Conservation (phyloP, 768 basidiomycete genomes). For the Hygrocybe punicea region DNA sequence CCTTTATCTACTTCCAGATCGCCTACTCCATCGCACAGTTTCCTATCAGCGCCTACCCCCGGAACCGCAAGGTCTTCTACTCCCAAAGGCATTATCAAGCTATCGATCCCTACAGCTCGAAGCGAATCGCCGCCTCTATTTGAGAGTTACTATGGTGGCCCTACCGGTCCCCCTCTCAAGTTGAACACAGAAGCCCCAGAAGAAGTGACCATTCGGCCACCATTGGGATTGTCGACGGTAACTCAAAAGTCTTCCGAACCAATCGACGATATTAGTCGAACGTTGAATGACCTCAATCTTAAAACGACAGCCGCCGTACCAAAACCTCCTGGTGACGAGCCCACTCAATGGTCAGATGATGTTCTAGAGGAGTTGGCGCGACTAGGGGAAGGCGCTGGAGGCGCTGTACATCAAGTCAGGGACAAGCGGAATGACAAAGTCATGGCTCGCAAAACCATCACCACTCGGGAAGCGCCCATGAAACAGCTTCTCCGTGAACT, state of each 20-base stretch:
- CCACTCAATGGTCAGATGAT: slow-evolving; percentile 59
- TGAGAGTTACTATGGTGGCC: slow-evolving; percentile 45
- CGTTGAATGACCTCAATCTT: slow-evolving; percentile 39
- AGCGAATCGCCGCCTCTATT: slow-evolving; percentile 29
- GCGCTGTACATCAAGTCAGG: slow-evolving; percentile 90
- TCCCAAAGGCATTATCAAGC: slow-evolving; percentile 31
- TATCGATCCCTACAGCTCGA: slow-evolving; percentile 29
- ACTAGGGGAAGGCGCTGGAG: slow-evolving; percentile 93
- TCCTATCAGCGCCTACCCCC: slow-evolving; percentile 24
- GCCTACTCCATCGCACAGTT: slow-evolving; percentile 27
- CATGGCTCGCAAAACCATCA: slow-evolving; percentile 94
- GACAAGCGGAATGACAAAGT: slow-evolving; percentile 75
- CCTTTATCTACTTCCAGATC: slow-evolving; percentile 25
- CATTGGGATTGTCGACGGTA: slow-evolving; percentile 19
- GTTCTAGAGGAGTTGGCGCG: slow-evolving; percentile 71
- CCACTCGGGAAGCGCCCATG: slow-evolving; percentile 83
- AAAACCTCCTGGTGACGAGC: slow-evolving; percentile 18
- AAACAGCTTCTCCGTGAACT: slow-evolving; percentile 93
- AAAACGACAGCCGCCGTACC: slow-evolving; percentile 20
- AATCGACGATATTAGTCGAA: slow-evolving; percentile 37
- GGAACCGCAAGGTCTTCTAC: slow-evolving; percentile 25
- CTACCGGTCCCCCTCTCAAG: slow-evolving; percentile 13
- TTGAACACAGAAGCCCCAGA: slow-evolving; percentile 25
- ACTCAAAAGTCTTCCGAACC: slow-evolving; percentile 32
- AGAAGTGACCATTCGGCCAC: slow-evolving; percentile 43